A percentile compares a stretch with the other conserved stretches of the same genome.
These are phyloP conservation scores for Omphalea diandra DNA, from an alignment of 441 rosid species.

Conservation along the genomic window DNA sequence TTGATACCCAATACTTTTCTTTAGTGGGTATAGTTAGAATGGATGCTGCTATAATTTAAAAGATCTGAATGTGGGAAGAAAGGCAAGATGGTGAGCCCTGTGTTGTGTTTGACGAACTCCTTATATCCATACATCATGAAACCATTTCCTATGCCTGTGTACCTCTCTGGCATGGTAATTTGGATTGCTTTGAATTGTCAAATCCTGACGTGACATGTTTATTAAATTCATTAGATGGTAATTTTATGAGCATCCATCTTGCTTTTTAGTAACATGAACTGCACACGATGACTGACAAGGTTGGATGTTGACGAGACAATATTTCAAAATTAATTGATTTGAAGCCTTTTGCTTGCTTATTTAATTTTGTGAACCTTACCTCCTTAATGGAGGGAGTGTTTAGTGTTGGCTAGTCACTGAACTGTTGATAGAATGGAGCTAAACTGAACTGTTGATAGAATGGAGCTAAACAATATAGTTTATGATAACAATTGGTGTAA, in stretches of 20 bases:
- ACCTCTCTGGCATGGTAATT: no score
- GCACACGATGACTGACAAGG: background rate
- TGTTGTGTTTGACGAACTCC: no score
- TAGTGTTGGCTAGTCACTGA: no score
- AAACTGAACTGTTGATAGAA: no score
- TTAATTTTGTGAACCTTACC: background rate
- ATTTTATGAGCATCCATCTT: background rate
- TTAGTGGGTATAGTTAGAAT: background rate
- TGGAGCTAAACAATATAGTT: background rate
- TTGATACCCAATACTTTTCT: background rate
- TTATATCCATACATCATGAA: no score
- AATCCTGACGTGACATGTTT: background rate
- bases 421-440: background rate
- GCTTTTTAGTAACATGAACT: background rate
- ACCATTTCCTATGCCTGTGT: no score
- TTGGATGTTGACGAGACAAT: constrained; percentile 2
- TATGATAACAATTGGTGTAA: background rate
- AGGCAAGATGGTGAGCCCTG: background rate
- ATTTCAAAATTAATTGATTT: no score
- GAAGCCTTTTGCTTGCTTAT: background rate
- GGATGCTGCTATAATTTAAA: background rate
- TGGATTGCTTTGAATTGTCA: no score
- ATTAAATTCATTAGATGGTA: background rate
- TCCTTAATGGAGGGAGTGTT: background rate
- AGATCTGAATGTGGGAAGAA: background rate